Evolutionary conservation across 2,329 filamentous ascomycete species (phyloP).

Genomic region (Aspergillus clavatus): DNA sequence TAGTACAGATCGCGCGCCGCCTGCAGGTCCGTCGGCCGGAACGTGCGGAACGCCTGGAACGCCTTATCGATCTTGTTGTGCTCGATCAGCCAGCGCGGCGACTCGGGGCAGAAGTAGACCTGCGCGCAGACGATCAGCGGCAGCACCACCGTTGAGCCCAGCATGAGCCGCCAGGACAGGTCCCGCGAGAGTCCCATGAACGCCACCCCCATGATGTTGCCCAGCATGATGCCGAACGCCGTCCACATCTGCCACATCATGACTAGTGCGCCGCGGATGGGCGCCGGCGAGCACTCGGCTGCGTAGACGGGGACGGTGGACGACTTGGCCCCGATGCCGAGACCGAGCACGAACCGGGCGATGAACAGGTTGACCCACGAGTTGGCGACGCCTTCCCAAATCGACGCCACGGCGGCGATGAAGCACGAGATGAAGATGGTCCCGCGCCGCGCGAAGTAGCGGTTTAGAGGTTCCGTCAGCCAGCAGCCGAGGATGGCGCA

Average conservation of each 20-base stretch:
- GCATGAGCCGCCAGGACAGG: conserved; percentile 63
- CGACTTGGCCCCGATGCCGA: conserved; percentile 42
- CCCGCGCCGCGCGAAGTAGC: conserved; percentile 42
- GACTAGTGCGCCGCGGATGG: conserved; percentile 47
- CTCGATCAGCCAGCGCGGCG: conserved; percentile 49
- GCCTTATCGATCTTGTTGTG: conserved; percentile 43
- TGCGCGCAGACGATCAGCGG: conserved; percentile 51
- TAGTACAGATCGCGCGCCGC: conserved; percentile 56
- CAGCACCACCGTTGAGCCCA: conserved; percentile 61
- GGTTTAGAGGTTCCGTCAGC: conserved; percentile 46
- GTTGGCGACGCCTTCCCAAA: conserved; percentile 42
- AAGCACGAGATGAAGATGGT: conserved; percentile 42
- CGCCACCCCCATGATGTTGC: conserved; percentile 47
- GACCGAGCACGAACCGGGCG: conserved; percentile 40
- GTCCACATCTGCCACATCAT: conserved; percentile 53
- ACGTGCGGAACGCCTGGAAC: conserved; percentile 45
- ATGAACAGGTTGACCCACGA: conserved; percentile 42
- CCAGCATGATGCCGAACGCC: conserved; percentile 45
- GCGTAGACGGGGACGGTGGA: conserved; percentile 46
- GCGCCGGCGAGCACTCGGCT: conserved; percentile 46
- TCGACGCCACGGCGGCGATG: conserved; percentile 38
- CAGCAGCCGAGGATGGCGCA: conserved; percentile 46
- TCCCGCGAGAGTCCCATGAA: conserved; percentile 42
- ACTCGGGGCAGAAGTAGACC: conserved; percentile 62
- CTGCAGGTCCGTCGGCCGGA: conserved; percentile 51